Percentiles rank a stretch among this genome's conserved stretches.
These are phyloP conservation scores for Tricholomella constricta DNA, from an alignment of 768 basidiomycete genomes.

Conservation along the genomic window DNA sequence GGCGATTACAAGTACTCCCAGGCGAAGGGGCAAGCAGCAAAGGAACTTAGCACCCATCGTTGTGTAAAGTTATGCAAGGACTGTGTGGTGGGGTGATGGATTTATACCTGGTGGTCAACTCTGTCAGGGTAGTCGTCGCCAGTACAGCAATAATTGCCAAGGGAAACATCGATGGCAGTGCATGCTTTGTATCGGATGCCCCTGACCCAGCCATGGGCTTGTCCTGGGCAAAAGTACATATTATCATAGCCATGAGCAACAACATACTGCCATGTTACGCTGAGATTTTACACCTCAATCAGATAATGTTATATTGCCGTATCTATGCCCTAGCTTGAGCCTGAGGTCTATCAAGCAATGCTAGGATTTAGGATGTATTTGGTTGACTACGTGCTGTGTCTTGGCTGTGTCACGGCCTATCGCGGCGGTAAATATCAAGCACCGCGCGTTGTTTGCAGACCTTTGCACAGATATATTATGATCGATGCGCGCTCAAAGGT, in stretches of 20 bases:
- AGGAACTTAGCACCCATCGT: slow-evolving; percentile 43
- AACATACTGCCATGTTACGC: too few relatives aligned
- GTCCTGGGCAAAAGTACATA: too few relatives aligned
- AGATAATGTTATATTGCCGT: too few relatives aligned
- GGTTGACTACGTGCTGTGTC: too few relatives aligned
- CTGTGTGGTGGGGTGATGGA: neutral
- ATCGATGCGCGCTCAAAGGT: slow-evolving; percentile 15
- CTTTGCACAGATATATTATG: slow-evolving; percentile 14
- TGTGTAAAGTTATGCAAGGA: neutral
- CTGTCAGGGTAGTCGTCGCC: neutral
- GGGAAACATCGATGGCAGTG: slow-evolving; percentile 4
- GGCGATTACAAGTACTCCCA: slow-evolving; percentile 43
- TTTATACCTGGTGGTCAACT: neutral
- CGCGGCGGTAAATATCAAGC: neutral
- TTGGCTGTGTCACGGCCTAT: neutral
- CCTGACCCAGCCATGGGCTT: too few relatives aligned
- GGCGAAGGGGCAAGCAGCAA: slow-evolving; percentile 44
- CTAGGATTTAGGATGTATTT: too few relatives aligned
- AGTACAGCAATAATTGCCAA: neutral
- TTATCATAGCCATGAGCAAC: too few relatives aligned
- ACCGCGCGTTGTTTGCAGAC: slow-evolving; percentile 18
- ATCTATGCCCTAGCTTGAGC: too few relatives aligned
- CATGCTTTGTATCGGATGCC: too few relatives aligned
- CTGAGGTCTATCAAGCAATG: too few relatives aligned
- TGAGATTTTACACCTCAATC: too few relatives aligned